Evolutionary conservation across 2,329 filamentous ascomycete genomes (phyloP).

Genomic region (Ascochyta lentis): DNA sequence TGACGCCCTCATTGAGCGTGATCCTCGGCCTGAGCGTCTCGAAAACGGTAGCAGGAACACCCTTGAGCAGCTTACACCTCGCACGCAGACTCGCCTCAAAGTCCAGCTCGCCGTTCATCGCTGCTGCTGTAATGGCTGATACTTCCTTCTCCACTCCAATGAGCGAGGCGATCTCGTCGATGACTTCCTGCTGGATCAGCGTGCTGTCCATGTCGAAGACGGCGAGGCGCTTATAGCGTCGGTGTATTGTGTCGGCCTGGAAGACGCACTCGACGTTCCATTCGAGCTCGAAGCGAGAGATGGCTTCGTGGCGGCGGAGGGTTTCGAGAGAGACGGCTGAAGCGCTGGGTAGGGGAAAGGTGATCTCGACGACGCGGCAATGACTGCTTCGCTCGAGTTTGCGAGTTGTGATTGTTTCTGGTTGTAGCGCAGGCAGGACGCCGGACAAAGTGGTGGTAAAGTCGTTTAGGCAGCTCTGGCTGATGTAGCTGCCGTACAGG

Average conservation of each 20-base stretch:
- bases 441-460: constrained; percentile 61
- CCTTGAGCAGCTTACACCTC: constrained; percentile 80
- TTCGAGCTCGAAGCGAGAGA: constrained; percentile 82
- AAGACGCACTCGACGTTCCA: constrained; percentile 88
- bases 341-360: constrained; percentile 63
- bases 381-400: constrained; percentile 65
- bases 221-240: constrained; percentile 81
- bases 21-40: constrained; percentile 76
- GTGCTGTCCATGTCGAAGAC: constrained; percentile 99
- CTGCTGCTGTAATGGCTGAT: constrained; percentile 85
- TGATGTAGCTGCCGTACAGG: constrained; percentile 62
- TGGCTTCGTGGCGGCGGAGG: constrained; percentile 78
- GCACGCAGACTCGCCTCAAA: constrained; percentile 85
- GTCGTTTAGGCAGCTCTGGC: constrained; percentile 62
- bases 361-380: constrained; percentile 71
- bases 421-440: constrained; percentile 57
- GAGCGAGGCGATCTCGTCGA: constrained; percentile 88
- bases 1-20: constrained; percentile 81
- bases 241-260: constrained; percentile 74
- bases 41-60: constrained; percentile 80
- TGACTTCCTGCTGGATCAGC: constrained; percentile 95
- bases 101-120: constrained; percentile 95
- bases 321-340: constrained; percentile 64
- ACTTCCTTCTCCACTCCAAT: constrained; percentile 84
- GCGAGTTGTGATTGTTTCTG: constrained; percentile 56